Evolutionary conservation across 2,329 filamentous ascomycete genomes (phyloP), one percentile per base, ranked within the genome.

Genomic region (Penicillium brevicompactum): DNA sequence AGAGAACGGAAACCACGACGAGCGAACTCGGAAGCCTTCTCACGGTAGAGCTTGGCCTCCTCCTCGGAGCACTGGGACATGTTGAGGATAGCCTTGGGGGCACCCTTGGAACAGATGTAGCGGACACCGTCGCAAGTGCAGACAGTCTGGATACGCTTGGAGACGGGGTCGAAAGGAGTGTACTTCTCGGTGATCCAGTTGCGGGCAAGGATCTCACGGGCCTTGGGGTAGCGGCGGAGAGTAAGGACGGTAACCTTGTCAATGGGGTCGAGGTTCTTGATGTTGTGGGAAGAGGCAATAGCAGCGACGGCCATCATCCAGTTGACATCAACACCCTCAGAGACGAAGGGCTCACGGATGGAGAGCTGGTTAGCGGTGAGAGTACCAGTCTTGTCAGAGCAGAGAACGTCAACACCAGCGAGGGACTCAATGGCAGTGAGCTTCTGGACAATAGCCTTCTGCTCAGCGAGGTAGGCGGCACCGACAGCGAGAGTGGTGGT

Each of bases 291-390:
- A 49, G 87, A 90, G 55, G 88, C 88, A 53, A 91, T 83, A 58
- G 88, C 88, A 57, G 88, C 88, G 57, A 89, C 88, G 61, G 88
- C 87, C 88, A 91, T 90, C 87, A 91, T 90, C 87, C 87, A 91
- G 80, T 91, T 88, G 74, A 90, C 85, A 75, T 90, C 87, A 70
- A 89, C 84, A 66, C 88, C 88, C 74, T 90, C 88, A 58, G 87
- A 84, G 56, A 90, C 87, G 76, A 87, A 91, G 18, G 88, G 88
- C 70, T 91, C 88, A 72, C 88, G 87, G 69, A 91, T 88, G 68
- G 84, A 87, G 50, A 91, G 82, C 79, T 91, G 87, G 65, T 73
- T 73, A 46, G 71, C 71, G 60, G 71, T 73, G 53, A 91, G 81
- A 32, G 88, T 91, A 80, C 88, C 88, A 44, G 88, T 91, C 84